Evolutionary conservation across 306 rosid species (phyloP).

Genomic region (Trifolium subterraneum): DNA sequence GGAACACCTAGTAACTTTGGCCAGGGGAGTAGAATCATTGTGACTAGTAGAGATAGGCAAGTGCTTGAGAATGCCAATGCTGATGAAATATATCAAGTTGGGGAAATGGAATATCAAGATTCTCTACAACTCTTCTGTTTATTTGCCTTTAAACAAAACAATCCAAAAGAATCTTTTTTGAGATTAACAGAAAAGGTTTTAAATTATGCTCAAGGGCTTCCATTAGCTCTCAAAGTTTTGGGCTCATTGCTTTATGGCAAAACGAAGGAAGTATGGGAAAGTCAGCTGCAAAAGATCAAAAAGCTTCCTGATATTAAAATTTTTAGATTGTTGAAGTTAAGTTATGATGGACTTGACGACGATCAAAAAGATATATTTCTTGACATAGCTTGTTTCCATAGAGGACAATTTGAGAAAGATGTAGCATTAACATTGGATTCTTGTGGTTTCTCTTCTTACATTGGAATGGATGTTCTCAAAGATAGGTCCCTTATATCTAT

Average conservation of each 20-base stretch:
- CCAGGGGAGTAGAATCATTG: too few species aligned
- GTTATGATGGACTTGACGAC: slow-evolving; percentile 42
- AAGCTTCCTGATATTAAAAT: neutral
- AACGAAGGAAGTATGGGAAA: slow-evolving; percentile 34
- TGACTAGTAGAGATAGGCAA: too few species aligned
- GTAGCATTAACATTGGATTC: neutral
- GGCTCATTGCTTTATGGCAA: slow-evolving; percentile 35
- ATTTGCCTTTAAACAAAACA: neutral
- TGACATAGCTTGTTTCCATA: slow-evolving; percentile 42
- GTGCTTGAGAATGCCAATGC: slow-evolving; percentile 16
- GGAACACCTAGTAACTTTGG: too few species aligned
- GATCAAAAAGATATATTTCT: slow-evolving; percentile 36
- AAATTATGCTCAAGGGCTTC: slow-evolving; percentile 41
- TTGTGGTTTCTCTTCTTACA: slow-evolving; percentile 21
- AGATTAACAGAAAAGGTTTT: slow-evolving; percentile 9
- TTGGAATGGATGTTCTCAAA: neutral
- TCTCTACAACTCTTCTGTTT: neutral
- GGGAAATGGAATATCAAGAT: neutral
- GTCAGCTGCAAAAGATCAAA: slow-evolving; percentile 28
- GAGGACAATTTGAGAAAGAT: neutral
- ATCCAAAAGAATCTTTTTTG: neutral
- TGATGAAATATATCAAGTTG: too few species aligned
- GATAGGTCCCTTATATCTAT: slow-evolving; percentile 36
- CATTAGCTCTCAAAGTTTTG: slow-evolving; percentile 47
- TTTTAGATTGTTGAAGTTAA: slow-evolving; percentile 15